Evolutionary conservation across 202 grass and related monocot species (phyloP).

Genomic region (Musa balbisiana): DNA sequence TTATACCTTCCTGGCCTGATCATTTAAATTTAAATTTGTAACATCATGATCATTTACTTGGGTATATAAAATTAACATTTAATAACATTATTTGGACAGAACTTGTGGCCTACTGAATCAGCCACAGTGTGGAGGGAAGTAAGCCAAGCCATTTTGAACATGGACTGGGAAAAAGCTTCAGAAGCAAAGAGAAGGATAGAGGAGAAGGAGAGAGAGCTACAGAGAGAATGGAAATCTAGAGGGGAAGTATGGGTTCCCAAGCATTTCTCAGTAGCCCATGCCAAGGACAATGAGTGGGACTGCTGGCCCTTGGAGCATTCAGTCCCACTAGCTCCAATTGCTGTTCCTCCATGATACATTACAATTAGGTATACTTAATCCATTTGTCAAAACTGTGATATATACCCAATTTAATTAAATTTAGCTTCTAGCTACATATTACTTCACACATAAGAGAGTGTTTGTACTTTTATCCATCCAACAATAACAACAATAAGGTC

Average conservation of each 20-base stretch:
- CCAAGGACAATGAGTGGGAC: constrained; percentile 64
- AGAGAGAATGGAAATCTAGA: constrained; percentile 43
- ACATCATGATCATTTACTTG: too few species aligned
- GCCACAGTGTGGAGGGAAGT: constrained; percentile 61
- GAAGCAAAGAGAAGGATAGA: constrained; percentile 66
- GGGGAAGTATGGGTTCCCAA: constrained; percentile 71
- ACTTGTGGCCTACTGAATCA: constrained; percentile 47
- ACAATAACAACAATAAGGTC: too few species aligned
- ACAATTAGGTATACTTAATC: too few species aligned
- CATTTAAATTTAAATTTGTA: too few species aligned
- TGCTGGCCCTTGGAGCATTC: constrained; percentile 50
- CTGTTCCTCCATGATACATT: constrained; percentile 21
- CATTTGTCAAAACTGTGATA: too few species aligned
- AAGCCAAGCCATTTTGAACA: constrained; percentile 47
- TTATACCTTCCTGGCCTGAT: too few species aligned
- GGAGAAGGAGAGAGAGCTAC: constrained; percentile 50
- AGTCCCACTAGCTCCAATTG: constrained; percentile 49
- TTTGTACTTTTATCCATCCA: too few species aligned
- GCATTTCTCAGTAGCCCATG: constrained; percentile 62
- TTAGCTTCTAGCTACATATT: too few species aligned
- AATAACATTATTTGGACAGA: constrained; percentile 28
- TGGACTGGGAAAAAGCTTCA: constrained; percentile 67
- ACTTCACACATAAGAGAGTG: too few species aligned
- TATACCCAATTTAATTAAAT: too few species aligned
- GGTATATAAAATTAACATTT: too few species aligned